Conservation (phyloP, 2,329 filamentous ascomycete species). For the Elsinoe ampelina region DNA sequence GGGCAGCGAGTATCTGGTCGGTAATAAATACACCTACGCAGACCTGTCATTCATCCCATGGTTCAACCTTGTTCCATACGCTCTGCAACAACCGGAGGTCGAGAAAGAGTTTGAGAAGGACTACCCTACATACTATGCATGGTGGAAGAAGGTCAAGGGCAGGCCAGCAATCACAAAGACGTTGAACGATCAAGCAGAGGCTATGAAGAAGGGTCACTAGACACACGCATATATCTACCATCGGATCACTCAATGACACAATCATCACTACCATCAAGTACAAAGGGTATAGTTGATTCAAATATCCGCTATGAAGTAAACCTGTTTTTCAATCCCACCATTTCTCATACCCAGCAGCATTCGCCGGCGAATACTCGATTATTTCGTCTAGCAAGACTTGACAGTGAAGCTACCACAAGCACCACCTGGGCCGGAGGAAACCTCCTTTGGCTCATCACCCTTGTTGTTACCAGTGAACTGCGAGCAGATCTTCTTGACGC, state of each 20-base stretch:
- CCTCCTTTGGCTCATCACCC: slow-evolving; percentile 27
- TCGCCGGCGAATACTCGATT: not conserved
- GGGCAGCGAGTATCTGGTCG: slow-evolving; percentile 32
- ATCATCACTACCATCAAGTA: not conserved
- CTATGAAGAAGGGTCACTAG: slow-evolving; percentile 15
- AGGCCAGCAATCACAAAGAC: slow-evolving; percentile 17
- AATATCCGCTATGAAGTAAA: slow-evolving; percentile 7
- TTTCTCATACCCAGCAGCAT: not conserved
- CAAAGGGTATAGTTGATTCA: slow-evolving; percentile 5
- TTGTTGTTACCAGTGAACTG: slow-evolving; percentile 29
- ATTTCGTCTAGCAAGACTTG: slow-evolving; percentile 13
- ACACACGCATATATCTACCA: not conserved
- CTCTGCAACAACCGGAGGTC: slow-evolving; percentile 14
- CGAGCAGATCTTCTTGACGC: slow-evolving; percentile 28
- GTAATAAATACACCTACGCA: slow-evolving; percentile 35
- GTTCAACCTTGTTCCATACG: slow-evolving; percentile 19
- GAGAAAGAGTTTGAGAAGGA: slow-evolving; percentile 17
- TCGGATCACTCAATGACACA: no score
- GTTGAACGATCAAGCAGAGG: slow-evolving; percentile 21
- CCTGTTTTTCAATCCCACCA: not conserved
- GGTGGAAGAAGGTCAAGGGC: slow-evolving; percentile 15
- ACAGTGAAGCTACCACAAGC: slow-evolving; percentile 26
- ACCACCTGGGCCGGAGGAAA: slow-evolving; percentile 24
- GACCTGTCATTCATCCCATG: slow-evolving; percentile 33
- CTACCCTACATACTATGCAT: slow-evolving; percentile 16